A percentile compares a stretch with the other conserved stretches of the same genome.
These are phyloP conservation scores for Kernera saxatilis DNA, from an alignment of 345 rosid genomes.

Conservation along the genomic window DNA sequence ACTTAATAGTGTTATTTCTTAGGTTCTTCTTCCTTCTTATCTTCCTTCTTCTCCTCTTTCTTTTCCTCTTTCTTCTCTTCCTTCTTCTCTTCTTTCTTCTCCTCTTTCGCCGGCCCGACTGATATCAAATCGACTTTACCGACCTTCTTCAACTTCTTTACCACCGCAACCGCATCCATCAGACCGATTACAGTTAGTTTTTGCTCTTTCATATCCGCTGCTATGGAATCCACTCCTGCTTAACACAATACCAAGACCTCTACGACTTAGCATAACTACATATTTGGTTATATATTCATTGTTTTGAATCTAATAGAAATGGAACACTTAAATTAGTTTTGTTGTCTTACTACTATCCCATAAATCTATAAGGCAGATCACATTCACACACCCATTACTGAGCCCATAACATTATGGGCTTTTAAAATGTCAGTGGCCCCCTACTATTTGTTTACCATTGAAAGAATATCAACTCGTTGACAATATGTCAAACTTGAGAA, in stretches of 20 bases:
- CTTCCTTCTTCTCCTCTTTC: slow-evolving; percentile 51
- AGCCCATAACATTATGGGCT: not conserved
- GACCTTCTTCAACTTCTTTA: slow-evolving; percentile 83
- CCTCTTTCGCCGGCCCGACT: slow-evolving; percentile 92
- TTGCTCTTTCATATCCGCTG: slow-evolving; percentile 84
- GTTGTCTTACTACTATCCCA: not conserved
- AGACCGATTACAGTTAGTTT: slow-evolving; percentile 78
- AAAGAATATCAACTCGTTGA: not conserved
- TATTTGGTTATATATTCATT: not conserved
- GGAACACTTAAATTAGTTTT: not conserved
- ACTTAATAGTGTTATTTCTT: slow-evolving; percentile 36
- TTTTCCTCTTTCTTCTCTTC: slow-evolving; percentile 55
- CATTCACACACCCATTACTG: not conserved
- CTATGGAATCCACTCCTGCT: slow-evolving; percentile 84
- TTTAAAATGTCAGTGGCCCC: not conserved
- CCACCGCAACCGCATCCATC: slow-evolving; percentile 87
- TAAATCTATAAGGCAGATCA: not conserved
- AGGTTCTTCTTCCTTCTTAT: slow-evolving; percentile 30
- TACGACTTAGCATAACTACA: not conserved
- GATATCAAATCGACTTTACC: slow-evolving; percentile 87
- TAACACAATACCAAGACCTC: not conserved
- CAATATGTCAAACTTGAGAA: not conserved
- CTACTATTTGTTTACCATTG: not conserved
- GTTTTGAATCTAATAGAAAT: not conserved
- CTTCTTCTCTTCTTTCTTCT: slow-evolving; percentile 77